Conservation (phyloP, 768 basidiomycete genomes). For the Rhizopogon salebrosus region DNA sequence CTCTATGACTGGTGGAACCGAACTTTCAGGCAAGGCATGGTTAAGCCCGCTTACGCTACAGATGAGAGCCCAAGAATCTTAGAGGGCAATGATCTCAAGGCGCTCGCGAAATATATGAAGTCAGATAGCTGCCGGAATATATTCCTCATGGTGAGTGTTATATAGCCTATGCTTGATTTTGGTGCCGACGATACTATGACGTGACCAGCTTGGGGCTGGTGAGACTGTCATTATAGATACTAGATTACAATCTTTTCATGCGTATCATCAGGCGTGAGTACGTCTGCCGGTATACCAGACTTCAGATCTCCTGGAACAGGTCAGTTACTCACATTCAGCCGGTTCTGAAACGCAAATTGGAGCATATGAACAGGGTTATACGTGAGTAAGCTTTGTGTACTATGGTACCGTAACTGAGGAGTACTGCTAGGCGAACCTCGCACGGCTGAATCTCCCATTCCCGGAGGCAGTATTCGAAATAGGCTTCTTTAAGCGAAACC, state of each 20-base stretch:
- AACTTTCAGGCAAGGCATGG: background rate
- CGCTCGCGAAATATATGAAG: slow-evolving; percentile 63
- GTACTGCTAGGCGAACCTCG: slow-evolving; percentile 59
- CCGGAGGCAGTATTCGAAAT: slow-evolving; percentile 97
- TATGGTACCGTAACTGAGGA: background rate
- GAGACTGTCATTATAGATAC: slow-evolving; percentile 11
- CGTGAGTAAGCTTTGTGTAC: slow-evolving; percentile 12
- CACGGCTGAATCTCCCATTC: slow-evolving; percentile 74
- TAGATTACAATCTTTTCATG: background rate
- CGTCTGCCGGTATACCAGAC: slow-evolving; percentile 83
- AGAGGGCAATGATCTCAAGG: slow-evolving; percentile 33
- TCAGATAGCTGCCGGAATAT: slow-evolving; percentile 64
- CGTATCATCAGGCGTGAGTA: slow-evolving; percentile 54
- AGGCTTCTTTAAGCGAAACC: slow-evolving; percentile 74
- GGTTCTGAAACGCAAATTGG: background rate
- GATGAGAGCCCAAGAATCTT: slow-evolving; percentile 17
- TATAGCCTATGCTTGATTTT: background rate
- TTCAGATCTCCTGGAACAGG: slow-evolving; percentile 86
- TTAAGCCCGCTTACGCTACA: background rate
- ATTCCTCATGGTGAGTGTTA: slow-evolving; percentile 58
- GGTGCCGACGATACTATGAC: background rate
- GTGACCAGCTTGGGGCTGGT: slow-evolving; percentile 65
- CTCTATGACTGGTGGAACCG: background rate
- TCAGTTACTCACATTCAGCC: slow-evolving; percentile 20
- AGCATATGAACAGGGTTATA: slow-evolving; percentile 16